Evolutionary conservation across 139 green algal species (phyloP), one percentile per base, ranked within the genome.

Genomic region (Volvox reticuliferus): DNA sequence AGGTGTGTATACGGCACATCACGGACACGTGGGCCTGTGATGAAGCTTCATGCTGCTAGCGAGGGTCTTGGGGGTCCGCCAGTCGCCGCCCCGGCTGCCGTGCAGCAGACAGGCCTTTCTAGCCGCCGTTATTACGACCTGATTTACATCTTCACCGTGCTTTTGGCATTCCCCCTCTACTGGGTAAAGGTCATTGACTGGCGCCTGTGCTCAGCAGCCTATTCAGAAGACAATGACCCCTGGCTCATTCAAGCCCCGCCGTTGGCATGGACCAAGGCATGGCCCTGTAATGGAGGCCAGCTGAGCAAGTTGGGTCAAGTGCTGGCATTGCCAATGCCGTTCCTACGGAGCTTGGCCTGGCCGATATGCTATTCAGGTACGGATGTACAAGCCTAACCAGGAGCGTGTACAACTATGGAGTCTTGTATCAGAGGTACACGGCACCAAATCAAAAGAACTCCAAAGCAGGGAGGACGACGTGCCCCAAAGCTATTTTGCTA

Each of bases 151-250:
- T 0, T 61, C 20, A 35, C 35, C 32, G 62, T 79, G 20, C 13
- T 73, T 24, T 13, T 79, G 32, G 67, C 63, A 0, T 78, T 88
- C 28, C 63, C 82, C 9, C 33, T 88, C 9, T 79, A 88, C 82
- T 88, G 63, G 63, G 24, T 79, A 1, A 88, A 88, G 63, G 33
- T 77, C n/a, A 33, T 80, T 13, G 83, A 89, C 83, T 67, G 14
- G 26, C 83, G 83, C 18, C 22, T 80, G 12, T 89, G 83, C 83
- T 61, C 62, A 32, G 20, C 83, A 19, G 12, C 0, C 26, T 13
- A 73, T 16, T 0, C 24, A 18, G 22, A 30, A 1, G 26, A n/a
- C 0, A 24, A 17, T 18, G 83, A 89, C 67, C 67, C 36, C 12
- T 89, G 83, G 83, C 35, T 89, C 21, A 79, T 79, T 0, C 12